Evolutionary conservation across 2,329 filamentous ascomycete species (phyloP), one percentile per base, ranked within the genome.

Genomic region (Coniochaeta sp.): DNA sequence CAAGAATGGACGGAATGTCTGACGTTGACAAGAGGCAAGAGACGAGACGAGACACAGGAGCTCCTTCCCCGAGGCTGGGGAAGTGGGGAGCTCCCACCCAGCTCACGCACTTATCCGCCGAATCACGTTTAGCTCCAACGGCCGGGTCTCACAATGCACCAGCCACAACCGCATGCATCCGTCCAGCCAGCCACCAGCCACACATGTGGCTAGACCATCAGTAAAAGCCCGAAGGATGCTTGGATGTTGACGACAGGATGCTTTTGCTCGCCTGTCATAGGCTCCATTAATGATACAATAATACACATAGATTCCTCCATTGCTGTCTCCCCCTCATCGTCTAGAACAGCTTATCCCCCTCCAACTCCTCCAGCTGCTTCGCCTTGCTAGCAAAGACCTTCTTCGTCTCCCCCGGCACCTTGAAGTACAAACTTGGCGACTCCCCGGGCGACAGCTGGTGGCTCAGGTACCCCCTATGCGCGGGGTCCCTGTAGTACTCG

Each of bases 401-500:
- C 49, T 63, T 66, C 56, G 66, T 63, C 52, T 70, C 68, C 27
- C 73, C 71, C n/a, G 83, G 83, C 53, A 85, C 79, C 70, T 72
- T 83, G 67, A 83, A 97, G 81, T 91, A 99, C 83, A 99, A 77
- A 82, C 89, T 95, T n/a, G 94, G 91, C 50, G 88, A 89, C 73
- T 97, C 86, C 57, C 89, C 89, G 24, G 89, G 83, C 67, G 83
- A 78, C 48, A 99, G 75, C 65, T 81, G 72, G 72, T 95, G 83
- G 69, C 84, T 89, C 65, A 99, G 68, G 65, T 99, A 99, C 0
- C 94, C 94, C 57, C 94, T 73, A 65, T 97, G 90, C 48, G 90
- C 91, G 20, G 88, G 85, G 66, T 99, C 94, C 63, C 94, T 81
- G 73, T 99, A 99, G 71, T 99, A 99, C 71, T 99, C 94, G 51